Conservation (phyloP, 257 asterid species). For the Penstemon barbatus region DNA sequence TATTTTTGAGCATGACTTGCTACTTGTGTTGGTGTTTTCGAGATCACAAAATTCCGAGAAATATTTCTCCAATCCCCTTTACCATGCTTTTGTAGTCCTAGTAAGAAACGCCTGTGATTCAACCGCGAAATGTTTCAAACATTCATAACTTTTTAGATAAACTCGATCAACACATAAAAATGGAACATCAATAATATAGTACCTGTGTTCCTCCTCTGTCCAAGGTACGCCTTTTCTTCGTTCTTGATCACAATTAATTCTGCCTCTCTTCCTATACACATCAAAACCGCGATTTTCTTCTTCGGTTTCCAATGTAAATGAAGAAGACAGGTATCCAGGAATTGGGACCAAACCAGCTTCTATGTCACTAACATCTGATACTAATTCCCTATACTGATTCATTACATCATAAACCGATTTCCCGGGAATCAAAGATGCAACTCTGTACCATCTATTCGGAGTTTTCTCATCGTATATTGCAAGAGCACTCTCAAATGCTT, state of each 20-base stretch:
- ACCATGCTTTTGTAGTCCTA: slow-evolving; percentile 72
- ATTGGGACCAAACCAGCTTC: slow-evolving; percentile 78
- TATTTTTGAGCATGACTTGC: slow-evolving; percentile 95
- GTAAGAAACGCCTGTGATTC: slow-evolving; percentile 52
- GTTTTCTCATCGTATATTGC: slow-evolving; percentile 75
- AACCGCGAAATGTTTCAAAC: not conserved
- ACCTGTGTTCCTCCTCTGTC: slow-evolving; percentile 97
- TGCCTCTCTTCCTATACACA: slow-evolving; percentile 55
- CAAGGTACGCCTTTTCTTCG: slow-evolving; percentile 85
- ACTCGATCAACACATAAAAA: not conserved
- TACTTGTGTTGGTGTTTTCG: slow-evolving; percentile 86
- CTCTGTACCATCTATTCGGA: slow-evolving; percentile 69
- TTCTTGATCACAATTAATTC: slow-evolving; percentile 55
- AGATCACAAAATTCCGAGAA: slow-evolving; percentile 63
- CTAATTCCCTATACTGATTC: slow-evolving; percentile 66
- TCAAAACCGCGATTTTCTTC: slow-evolving; percentile 43
- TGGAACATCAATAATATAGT: not conserved
- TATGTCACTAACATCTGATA: slow-evolving; percentile 68
- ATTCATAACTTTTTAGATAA: not conserved
- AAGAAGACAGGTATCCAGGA: slow-evolving; percentile 60
- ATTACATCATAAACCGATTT: slow-evolving; percentile 72
- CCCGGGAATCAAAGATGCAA: slow-evolving; percentile 77
- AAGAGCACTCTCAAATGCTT: slow-evolving; percentile 73
- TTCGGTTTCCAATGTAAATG: slow-evolving; percentile 55
- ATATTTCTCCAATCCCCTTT: slow-evolving; percentile 90